phyloP scores from a whole-genome alignment of 1,139 yeast genomes.

The Groenewaldozyma sp. region DNA sequence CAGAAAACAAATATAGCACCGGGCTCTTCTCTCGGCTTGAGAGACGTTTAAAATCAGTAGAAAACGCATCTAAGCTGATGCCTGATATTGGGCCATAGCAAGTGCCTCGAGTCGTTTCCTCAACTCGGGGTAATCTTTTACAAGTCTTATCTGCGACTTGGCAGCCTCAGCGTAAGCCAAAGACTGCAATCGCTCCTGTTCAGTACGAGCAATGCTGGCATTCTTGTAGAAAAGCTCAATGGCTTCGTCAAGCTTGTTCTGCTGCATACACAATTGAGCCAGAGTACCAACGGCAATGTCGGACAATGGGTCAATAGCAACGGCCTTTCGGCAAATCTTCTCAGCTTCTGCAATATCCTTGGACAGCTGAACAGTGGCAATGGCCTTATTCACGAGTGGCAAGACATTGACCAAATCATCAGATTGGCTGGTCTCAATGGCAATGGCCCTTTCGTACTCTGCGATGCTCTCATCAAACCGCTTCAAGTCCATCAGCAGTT shows the following conservation, averaged over 20 bases:
- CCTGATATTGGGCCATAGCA: constrained; percentile 10
- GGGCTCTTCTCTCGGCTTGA: background rate
- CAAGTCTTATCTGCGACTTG: constrained; percentile 27
- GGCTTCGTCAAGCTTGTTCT: constrained; percentile 76
- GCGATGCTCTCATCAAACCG: constrained; percentile 59
- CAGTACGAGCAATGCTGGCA: constrained; percentile 70
- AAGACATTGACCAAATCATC: constrained; percentile 68
- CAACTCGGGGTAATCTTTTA: constrained; percentile 28
- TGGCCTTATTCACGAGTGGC: constrained; percentile 86
- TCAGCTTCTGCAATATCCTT: constrained; percentile 48
- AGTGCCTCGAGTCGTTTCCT: constrained; percentile 23
- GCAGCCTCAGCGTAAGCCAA: constrained; percentile 84
- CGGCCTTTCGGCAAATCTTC: constrained; percentile 63
- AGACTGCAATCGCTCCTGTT: constrained; percentile 85
- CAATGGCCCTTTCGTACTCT: constrained; percentile 81
- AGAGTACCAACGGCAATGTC: constrained; percentile 84
- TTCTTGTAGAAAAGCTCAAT: constrained; percentile 73
- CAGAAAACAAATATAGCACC: no score
- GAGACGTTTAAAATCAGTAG: background rate
- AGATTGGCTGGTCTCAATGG: constrained; percentile 53
- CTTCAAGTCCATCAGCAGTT: constrained; percentile 76
- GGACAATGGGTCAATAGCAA: constrained; percentile 72
- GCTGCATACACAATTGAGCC: constrained; percentile 84
- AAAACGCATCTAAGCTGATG: background rate
- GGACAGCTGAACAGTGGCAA: constrained; percentile 34